Evolutionary conservation across 805 yeast genomes (phyloP).

Genomic region (Cyberlindnera subsufficiens): DNA sequence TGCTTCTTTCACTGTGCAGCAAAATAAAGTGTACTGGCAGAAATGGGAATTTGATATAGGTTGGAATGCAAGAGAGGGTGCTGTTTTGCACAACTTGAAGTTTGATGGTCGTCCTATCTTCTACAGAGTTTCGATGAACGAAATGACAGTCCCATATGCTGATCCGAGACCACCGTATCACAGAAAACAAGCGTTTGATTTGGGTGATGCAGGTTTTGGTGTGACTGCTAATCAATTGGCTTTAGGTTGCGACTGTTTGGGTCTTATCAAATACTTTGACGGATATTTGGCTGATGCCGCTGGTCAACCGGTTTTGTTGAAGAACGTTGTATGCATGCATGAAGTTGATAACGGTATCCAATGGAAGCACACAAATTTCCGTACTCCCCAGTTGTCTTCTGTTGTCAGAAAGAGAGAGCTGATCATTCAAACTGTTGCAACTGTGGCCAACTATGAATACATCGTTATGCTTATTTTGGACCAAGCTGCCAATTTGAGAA

Average conservation of each 20-base stretch:
- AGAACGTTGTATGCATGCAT: constrained; percentile 74
- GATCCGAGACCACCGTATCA: constrained; percentile 81
- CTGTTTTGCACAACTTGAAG: constrained; percentile 63
- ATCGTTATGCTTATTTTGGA: constrained; percentile 65
- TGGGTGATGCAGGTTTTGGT: constrained; percentile 85
- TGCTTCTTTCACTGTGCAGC: constrained; percentile 57
- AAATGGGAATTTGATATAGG: constrained; percentile 77
- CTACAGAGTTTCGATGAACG: constrained; percentile 68
- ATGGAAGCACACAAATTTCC: constrained; percentile 75
- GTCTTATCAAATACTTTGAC: constrained; percentile 70
- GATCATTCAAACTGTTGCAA: constrained; percentile 73
- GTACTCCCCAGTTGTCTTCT: constrained; percentile 64
- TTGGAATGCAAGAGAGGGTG: constrained; percentile 72
- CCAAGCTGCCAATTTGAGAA: constrained; percentile 70
- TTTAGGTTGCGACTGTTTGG: constrained; percentile 80
- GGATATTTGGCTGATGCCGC: constrained; percentile 46
- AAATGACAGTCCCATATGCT: constrained; percentile 87
- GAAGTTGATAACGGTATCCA: constrained; percentile 73
- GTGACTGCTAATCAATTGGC: constrained; percentile 59
- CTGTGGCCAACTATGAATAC: constrained; percentile 83
- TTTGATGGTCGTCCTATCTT: constrained; percentile 74
- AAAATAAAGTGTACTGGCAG: constrained; percentile 67
- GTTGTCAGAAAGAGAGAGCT: constrained; percentile 71
- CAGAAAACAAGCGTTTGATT: constrained; percentile 82
- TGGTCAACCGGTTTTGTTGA: constrained; percentile 58